Base-by-base conservation (phyloP, 805 yeast genomes). In the Candida pseudofarinosa region DNA sequence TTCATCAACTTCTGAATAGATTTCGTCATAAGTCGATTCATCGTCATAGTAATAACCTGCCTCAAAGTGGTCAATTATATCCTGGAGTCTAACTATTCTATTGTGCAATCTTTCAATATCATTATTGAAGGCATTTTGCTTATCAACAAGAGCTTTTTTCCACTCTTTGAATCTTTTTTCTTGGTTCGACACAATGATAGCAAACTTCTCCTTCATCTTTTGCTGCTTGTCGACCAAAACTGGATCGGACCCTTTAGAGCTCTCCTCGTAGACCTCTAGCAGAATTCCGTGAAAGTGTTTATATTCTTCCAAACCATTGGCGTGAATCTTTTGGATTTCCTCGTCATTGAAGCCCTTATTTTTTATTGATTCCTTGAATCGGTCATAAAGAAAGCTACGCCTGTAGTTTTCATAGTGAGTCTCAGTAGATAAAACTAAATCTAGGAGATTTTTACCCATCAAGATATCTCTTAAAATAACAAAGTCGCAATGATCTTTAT, bases 401-500 rank as follows among this genome's bases (percentile, higher is more conserved):
- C 96, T 77, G 64, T 79, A 88, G 28, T 71, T 71, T 52, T 85
- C 95, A 63, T 83, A 88, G 58, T 85, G 79, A n/a, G 71, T 69
- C 52, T 88, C 91, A 4, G 95, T 87, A 5, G 88, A 73, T n/a
- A 68, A 58, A 33, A 88, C 80, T 50, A 90, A 74, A 55, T 89
- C 96, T 39, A 85, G 75, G 84, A 88, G 77, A 61, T 87, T 77
- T 16, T 81, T 74, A 18, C 82, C 74, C 63, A 90, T 70, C 38
- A 90, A 65, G 32, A 88, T 63, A 30, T 80, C 74, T 50, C 87
- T 77, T 48, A 90, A 71, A 46, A 71, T 71, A 20, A 63, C 49
- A 55, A 88, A 88, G 59, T 91, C 97, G 63, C 95, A 87, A 60
- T 85, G 89, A 6, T 67, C 61, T 15, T 75, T 76, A 59, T 88